Percentiles rank a stretch among this genome's conserved stretches.
These are phyloP conservation scores for Teratosphaeria zuluensis DNA, from an alignment of 2,329 filamentous ascomycete genomes.

Conservation along the genomic window DNA sequence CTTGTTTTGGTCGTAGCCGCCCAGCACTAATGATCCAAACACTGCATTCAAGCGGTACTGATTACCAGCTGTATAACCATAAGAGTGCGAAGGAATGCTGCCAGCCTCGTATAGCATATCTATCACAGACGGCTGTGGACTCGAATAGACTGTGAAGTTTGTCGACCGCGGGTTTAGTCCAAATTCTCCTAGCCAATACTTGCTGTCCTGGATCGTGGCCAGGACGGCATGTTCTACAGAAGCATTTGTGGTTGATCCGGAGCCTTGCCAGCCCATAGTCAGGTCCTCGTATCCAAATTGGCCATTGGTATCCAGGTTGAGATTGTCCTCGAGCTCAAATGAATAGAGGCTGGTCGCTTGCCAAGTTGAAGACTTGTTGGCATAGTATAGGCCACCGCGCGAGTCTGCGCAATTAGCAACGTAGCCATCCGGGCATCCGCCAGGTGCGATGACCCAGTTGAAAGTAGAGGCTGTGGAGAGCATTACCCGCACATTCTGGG, in stretches of 20 bases:
- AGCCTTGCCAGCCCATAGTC: slow-evolving; percentile 27
- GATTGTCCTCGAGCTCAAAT: slow-evolving; percentile 47
- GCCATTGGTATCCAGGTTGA: slow-evolving; percentile 33
- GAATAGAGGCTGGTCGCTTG: slow-evolving; percentile 50
- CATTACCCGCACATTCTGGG: slow-evolving; percentile 25
- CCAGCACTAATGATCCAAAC: slow-evolving; percentile 29
- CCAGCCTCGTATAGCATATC: slow-evolving; percentile 22
- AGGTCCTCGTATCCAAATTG: slow-evolving; percentile 25
- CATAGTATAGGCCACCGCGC: slow-evolving; percentile 37
- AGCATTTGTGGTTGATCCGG: slow-evolving; percentile 12
- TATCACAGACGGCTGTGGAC: slow-evolving; percentile 28
- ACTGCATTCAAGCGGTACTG: slow-evolving; percentile 26
- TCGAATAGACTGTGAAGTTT: slow-evolving; percentile 26
- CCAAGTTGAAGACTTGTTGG: slow-evolving; percentile 50
- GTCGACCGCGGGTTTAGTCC: slow-evolving; percentile 26
- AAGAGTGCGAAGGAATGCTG: slow-evolving; percentile 26
- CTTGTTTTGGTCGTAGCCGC: slow-evolving; percentile 30
- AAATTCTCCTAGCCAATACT: slow-evolving; percentile 26
- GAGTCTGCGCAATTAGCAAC: slow-evolving; percentile 19
- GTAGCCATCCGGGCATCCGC: slow-evolving; percentile 21
- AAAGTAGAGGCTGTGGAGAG: slow-evolving; percentile 23
- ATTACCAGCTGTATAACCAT: slow-evolving; percentile 30
- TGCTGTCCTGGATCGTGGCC: slow-evolving; percentile 17
- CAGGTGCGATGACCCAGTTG: slow-evolving; percentile 19
- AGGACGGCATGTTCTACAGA: slow-evolving; percentile 21